phyloP scores from a whole-genome alignment of 345 rosid species.

The Hibiscus trionum region DNA sequence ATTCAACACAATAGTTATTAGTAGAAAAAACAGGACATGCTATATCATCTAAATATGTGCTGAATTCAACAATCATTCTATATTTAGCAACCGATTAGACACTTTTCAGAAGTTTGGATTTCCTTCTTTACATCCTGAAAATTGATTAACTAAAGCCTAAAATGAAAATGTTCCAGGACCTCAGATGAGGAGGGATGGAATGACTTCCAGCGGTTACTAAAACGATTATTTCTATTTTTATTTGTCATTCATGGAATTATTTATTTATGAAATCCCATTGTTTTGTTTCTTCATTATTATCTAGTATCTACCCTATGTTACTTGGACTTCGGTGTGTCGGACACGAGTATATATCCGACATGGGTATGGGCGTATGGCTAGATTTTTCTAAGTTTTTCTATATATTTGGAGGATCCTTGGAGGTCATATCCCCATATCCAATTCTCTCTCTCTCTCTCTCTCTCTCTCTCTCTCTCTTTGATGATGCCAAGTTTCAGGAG shows the following conservation, averaged over 20 bases:
- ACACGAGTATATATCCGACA: too few relatives aligned
- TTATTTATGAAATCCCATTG: too few relatives aligned
- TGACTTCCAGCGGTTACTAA: neutral
- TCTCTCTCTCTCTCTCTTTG: neutral
- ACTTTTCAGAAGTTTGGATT: neutral
- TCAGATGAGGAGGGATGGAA: neutral
- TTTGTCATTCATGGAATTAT: neutral
- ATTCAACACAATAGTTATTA: neutral
- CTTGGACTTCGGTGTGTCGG: too few relatives aligned
- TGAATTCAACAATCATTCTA: neutral
- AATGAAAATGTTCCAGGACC: neutral
- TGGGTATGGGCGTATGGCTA: too few relatives aligned
- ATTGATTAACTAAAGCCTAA: neutral
- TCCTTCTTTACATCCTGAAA: neutral
- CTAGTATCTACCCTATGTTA: too few relatives aligned
- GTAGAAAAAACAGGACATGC: neutral
- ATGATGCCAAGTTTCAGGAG: neutral
- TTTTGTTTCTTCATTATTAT: too few relatives aligned
- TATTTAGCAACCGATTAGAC: neutral
- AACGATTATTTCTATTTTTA: neutral
- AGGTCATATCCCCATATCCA: neutral
- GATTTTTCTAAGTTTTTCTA: too few relatives aligned
- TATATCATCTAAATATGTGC: neutral
- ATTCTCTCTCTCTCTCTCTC: neutral
- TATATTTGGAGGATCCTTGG: too few relatives aligned